Evolutionary conservation across 306 rosid genomes (phyloP), one percentile per base, ranked within the genome.

Genomic region (Herpetospermum pedunculosum): DNA sequence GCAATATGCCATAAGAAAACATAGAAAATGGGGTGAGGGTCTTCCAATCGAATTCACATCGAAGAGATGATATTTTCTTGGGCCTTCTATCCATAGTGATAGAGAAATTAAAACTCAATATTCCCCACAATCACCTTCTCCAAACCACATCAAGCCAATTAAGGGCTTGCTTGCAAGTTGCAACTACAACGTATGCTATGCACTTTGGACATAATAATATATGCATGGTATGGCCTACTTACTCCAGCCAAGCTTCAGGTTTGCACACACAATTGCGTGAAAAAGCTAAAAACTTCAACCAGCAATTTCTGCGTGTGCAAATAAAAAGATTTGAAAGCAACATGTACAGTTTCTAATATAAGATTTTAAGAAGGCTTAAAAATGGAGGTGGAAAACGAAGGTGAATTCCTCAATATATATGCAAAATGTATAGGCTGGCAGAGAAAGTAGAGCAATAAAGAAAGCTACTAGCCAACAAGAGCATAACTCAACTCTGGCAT

Each of bases 391-490:
- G 28, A 63, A 67, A 34, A 62, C 6, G 26, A 34, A 34, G 41
- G 44, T 34, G 46, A 62, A 10, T 8, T n/a, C n/a, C 70, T 37
- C 46, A 62, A 34, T 34, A 8, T 60, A 8, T 62, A 3, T 13
- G 43, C 69, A 8, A 30, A 48, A 37, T 41, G 41, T 46, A 64
- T 52, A 29, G 62, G n/a, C 67, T 28, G 37, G 74, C 49, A 6
- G 34, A 49, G n/a, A 9, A 64, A 74, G 76, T 67, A 23, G 37
- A 8, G 44, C 41, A 46, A 62, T 16, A 44, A 71, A 60, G 40
- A 70, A 85, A 71, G 47, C 62, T 41, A 80, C 75, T 86, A 93
- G n/a, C n/a, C n/a, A n/a, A n/a, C n/a, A n/a, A n/a, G n/a, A n/a
- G n/a, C n/a, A n/a, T n/a, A n/a, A n/a, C n/a, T n/a, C n/a, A n/a